These are phyloP conservation scores for Pythium dissotocum DNA, from an alignment of 352 stramenopile species.

Conservation along the genomic window DNA sequence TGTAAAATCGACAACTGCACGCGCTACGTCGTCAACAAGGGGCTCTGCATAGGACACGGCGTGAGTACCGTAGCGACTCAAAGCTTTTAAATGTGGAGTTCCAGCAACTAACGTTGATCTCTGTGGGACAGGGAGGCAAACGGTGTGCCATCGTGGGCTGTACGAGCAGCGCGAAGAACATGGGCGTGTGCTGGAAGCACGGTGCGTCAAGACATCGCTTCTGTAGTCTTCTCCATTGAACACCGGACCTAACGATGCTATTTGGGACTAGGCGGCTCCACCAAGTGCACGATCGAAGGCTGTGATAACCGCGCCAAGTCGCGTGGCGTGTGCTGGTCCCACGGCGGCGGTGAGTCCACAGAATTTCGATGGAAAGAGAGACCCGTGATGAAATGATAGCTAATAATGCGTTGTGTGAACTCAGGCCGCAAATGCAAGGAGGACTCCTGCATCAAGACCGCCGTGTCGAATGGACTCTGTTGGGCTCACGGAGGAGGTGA, in stretches of 20 bases:
- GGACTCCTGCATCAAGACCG: constrained; percentile 64
- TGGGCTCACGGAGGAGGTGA: constrained; percentile 81
- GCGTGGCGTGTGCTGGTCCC: constrained; percentile 76
- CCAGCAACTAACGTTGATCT: constrained; percentile 8
- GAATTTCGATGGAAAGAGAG: not conserved
- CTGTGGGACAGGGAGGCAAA: constrained; percentile 55
- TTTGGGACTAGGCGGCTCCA: constrained; percentile 54
- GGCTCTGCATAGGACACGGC: constrained; percentile 75
- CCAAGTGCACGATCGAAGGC: constrained; percentile 60
- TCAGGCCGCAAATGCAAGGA: constrained; percentile 65
- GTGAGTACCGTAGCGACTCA: constrained; percentile 25
- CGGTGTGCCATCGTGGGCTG: constrained; percentile 60
- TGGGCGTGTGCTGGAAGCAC: constrained; percentile 77
- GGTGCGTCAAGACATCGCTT: constrained; percentile 28
- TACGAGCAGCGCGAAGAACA: constrained; percentile 76
- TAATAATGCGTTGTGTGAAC: not conserved
- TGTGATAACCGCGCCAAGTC: constrained; percentile 79
- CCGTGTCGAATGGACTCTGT: constrained; percentile 76
- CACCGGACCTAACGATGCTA: not conserved
- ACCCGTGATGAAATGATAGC: not conserved
- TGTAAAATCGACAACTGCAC: constrained; percentile 80
- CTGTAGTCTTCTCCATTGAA: not conserved
- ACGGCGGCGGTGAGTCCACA: constrained; percentile 54
- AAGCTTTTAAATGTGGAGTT: not conserved
- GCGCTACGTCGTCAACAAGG: constrained; percentile 74